phyloP scores from a whole-genome alignment of 2,329 filamentous ascomycete species.

The Colletotrichum sp. region DNA sequence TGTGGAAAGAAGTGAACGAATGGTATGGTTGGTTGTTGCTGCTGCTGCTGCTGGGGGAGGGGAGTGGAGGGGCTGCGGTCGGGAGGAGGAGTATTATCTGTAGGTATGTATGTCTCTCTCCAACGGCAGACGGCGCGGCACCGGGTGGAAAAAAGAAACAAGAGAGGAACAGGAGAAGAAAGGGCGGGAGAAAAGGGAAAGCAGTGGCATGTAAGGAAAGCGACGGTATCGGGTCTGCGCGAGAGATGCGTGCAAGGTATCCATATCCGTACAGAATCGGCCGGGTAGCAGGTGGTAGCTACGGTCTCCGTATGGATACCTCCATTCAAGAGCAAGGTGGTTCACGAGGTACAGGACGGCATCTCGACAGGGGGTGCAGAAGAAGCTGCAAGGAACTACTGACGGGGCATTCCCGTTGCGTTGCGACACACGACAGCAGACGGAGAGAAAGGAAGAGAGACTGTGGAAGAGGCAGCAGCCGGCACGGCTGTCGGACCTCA shows the following conservation, averaged over 20 bases:
- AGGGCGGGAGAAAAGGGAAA: constrained; percentile 16
- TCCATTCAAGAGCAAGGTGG: not conserved
- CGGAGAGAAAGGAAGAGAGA: not conserved
- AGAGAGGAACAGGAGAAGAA: not conserved
- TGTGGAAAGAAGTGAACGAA: not conserved
- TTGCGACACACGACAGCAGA: not conserved
- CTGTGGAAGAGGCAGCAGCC: not conserved
- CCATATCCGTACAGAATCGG: not conserved
- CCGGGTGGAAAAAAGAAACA: not conserved
- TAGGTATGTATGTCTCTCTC: not conserved
- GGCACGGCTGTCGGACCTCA: not conserved
- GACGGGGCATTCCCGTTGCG: not conserved
- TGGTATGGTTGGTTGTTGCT: not conserved
- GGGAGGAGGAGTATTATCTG: not conserved
- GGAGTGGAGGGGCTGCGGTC: not conserved
- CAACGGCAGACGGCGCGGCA: not conserved
- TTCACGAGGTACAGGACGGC: not conserved
- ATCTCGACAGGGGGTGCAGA: not conserved
- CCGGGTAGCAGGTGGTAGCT: not conserved
- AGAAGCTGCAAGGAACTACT: not conserved
- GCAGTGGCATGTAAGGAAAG: constrained; percentile 12
- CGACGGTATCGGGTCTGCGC: not conserved
- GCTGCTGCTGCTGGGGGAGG: not conserved
- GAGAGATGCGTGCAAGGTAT: not conserved
- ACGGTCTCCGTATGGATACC: not conserved